phyloP scores from a whole-genome alignment of 2,329 filamentous ascomycete species.

The Aspergillus ochraceus region DNA sequence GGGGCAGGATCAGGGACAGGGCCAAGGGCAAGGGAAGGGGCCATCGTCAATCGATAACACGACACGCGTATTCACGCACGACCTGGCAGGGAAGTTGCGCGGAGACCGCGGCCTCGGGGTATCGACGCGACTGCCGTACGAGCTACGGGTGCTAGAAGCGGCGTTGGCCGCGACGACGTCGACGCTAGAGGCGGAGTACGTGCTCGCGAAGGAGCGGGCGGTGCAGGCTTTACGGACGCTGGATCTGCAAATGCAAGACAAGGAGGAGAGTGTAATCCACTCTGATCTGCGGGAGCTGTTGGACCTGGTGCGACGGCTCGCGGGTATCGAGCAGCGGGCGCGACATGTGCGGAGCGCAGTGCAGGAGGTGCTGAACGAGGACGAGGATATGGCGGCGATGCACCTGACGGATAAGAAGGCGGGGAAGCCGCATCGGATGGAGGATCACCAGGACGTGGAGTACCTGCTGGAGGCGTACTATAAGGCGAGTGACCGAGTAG shows the following conservation, averaged over 20 bases:
- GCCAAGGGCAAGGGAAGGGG: constrained; percentile 4
- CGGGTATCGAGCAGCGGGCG: constrained; percentile 32
- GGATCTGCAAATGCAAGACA: constrained; percentile 7
- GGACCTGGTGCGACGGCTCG: constrained; percentile 12
- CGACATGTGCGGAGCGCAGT: constrained; percentile 35
- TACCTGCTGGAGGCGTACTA: constrained; percentile 41
- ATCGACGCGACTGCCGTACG: constrained; percentile 28
- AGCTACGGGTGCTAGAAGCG: constrained; percentile 32
- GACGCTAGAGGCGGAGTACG: constrained; percentile 33
- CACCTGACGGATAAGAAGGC: constrained; percentile 33
- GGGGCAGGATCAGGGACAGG: neutral
- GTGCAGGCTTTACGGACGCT: constrained; percentile 7
- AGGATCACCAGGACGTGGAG: constrained; percentile 40
- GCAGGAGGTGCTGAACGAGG: constrained; percentile 35
- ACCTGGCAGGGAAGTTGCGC: constrained; percentile 27
- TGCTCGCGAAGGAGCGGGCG: constrained; percentile 21
- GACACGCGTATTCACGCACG: constrained; percentile 25
- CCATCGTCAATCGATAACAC: constrained; percentile 9
- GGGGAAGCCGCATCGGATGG: constrained; percentile 28
- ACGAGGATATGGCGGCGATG: constrained; percentile 40
- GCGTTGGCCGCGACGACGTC: constrained; percentile 36
- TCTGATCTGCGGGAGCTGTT: constrained; percentile 27
- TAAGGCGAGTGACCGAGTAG: constrained; percentile 36
- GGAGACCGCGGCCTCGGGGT: constrained; percentile 16
- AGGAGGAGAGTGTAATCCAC: constrained; percentile 20